A percentile compares a stretch with the other conserved stretches of the same genome.
phyloP scores from a whole-genome alignment of 768 basidiomycete species.

The Tricholoma hemisulphureum region DNA sequence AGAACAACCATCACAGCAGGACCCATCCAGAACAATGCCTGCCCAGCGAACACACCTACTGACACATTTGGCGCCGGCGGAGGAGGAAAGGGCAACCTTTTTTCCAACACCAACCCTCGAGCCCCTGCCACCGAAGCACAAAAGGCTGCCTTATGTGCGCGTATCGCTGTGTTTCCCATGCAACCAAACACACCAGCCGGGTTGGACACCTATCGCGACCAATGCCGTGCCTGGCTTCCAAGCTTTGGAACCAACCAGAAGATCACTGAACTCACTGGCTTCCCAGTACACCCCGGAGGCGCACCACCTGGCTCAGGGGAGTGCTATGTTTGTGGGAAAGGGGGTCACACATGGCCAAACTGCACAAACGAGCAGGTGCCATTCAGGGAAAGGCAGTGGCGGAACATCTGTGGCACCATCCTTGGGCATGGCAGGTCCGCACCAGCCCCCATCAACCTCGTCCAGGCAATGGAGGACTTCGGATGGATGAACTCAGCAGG shows the following conservation, averaged over 20 bases:
- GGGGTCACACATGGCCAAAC: background rate
- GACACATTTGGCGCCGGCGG: background rate
- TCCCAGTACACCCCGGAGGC: background rate
- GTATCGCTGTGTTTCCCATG: background rate
- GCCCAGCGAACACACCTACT: background rate
- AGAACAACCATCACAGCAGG: background rate
- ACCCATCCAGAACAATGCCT: background rate
- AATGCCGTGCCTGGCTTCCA: background rate
- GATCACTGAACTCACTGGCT: background rate
- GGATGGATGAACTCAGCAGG: background rate
- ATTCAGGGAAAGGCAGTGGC: background rate
- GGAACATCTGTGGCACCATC: background rate
- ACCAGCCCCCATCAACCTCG: no score
- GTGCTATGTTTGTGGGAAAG: background rate
- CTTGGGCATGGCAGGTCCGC: background rate
- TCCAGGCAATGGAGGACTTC: background rate
- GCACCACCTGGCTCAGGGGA: background rate
- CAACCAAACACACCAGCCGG: background rate
- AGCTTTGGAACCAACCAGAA: background rate
- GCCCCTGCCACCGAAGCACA: constrained; percentile 1
- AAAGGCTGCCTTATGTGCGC: background rate
- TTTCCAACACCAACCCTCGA: background rate
- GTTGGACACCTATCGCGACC: background rate
- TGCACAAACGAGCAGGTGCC: background rate
- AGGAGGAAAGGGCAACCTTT: background rate